phyloP scores from a whole-genome alignment of 345 rosid genomes.

The Bruguiera parviflora region DNA sequence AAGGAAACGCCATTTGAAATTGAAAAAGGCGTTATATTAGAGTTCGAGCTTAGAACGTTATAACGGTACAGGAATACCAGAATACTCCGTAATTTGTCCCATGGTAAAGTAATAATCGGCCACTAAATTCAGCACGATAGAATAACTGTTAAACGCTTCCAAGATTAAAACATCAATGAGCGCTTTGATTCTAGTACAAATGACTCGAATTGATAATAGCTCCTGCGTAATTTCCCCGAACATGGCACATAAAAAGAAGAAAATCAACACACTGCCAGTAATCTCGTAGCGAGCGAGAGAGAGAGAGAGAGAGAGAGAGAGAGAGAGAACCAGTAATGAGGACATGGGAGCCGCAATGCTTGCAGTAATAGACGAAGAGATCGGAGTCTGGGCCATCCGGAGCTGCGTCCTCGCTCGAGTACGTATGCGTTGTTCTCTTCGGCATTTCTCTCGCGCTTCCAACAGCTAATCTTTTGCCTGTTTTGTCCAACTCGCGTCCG shows the following conservation, averaged over 20 bases:
- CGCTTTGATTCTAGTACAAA: neutral
- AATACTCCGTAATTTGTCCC: no score
- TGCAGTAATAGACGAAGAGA: conserved; percentile 98
- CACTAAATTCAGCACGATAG: no score
- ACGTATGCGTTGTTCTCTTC: conserved; percentile 97
- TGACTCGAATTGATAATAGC: neutral
- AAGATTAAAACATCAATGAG: no score
- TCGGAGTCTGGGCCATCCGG: conserved; percentile 96
- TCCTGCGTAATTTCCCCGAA: neutral
- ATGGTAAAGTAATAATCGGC: no score
- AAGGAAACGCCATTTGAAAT: no score
- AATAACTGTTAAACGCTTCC: no score
- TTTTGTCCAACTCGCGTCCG: neutral
- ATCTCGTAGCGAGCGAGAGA: neutral
- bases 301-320: conserved; percentile 14
- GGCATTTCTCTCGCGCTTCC: conserved; percentile 50
- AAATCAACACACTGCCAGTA: neutral
- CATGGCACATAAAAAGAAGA: neutral
- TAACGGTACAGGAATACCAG: no score
- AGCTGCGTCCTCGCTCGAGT: conserved; percentile 98
- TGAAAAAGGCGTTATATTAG: no score
- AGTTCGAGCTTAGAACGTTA: no score
- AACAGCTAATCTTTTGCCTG: neutral
- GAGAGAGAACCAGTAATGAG: conserved; percentile 78
- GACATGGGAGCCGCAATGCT: conserved; percentile 93